Percentiles rank a stretch among this genome's conserved stretches.
Conservation (phyloP, 441 rosid species). For the Euphorbia celastroides region DNA sequence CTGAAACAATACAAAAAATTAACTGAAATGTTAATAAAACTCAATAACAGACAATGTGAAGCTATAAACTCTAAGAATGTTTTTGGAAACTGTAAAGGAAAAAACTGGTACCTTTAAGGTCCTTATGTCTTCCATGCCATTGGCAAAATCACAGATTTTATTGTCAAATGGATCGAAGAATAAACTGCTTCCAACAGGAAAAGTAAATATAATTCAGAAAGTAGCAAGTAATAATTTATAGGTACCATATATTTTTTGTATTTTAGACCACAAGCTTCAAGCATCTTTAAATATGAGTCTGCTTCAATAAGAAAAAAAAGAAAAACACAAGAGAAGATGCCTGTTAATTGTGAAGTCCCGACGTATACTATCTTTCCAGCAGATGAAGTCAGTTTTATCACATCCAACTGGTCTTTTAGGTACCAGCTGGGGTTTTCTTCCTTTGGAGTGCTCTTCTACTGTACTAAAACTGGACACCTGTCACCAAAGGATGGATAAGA, state of each 20-base stretch:
- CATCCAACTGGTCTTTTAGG: conserved; percentile 34
- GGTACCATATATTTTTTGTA: not conserved
- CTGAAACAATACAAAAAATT: conserved; percentile 47
- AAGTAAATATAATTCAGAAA: conserved; percentile 19
- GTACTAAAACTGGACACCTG: conserved; percentile 95
- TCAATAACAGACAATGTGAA: conserved; percentile 15
- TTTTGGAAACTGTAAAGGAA: too few species aligned
- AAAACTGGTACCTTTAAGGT: conserved; percentile 63
- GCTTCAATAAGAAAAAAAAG: not conserved
- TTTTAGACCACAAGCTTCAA: not conserved
- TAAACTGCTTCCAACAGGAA: conserved; percentile 50
- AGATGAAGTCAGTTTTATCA: conserved; percentile 45
- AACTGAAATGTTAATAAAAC: conserved; percentile 4
- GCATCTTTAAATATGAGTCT: not conserved
- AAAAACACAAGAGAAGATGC: conserved; percentile 34
- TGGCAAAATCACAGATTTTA: conserved; percentile 64
- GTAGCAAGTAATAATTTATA: conserved; percentile 7
- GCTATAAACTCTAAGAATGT: conserved; percentile 8
- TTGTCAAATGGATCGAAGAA: conserved; percentile 64
- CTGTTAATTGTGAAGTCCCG: conserved; percentile 94
- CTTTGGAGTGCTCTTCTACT: conserved; percentile 34
- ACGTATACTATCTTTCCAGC: conserved; percentile 73
- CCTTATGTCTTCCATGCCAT: conserved; percentile 70
- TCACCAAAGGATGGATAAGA: conserved; percentile 10
- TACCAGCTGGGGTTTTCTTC: conserved; percentile 30